Evolutionary conservation across 331 rosid species (phyloP).

Genomic region (Arachis monticola): DNA sequence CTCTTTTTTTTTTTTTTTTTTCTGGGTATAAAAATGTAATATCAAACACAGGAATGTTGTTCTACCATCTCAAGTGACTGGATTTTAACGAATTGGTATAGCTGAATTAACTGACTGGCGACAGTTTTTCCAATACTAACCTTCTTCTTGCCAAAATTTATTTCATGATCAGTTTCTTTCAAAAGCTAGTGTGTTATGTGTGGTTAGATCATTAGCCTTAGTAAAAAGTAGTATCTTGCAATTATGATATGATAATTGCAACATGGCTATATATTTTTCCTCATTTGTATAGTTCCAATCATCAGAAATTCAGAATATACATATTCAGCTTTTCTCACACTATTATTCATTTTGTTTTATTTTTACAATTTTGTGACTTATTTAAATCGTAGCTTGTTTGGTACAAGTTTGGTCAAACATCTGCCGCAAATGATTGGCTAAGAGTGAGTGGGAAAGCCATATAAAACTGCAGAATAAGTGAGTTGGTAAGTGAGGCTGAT

Average conservation of each 20-base stretch:
- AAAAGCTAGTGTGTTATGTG: not conserved
- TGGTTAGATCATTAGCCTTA: no score
- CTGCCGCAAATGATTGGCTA: constrained; percentile 15
- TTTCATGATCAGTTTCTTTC: not conserved
- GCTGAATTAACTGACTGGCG: not conserved
- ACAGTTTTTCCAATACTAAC: no score
- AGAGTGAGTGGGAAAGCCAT: not conserved
- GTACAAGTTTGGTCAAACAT: not conserved
- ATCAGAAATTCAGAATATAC: no score
- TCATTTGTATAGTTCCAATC: no score
- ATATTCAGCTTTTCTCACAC: no score
- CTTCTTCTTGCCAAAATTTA: not conserved
- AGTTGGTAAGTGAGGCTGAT: not conserved
- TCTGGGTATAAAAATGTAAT: no score
- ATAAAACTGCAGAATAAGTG: not conserved
- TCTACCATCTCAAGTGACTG: not conserved
- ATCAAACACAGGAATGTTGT: not conserved
- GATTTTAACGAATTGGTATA: not conserved
- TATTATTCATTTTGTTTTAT: no score
- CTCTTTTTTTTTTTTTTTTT: no score
- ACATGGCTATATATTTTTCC: no score
- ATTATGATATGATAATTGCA: no score
- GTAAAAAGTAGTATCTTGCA: not conserved
- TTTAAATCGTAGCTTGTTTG: not conserved
- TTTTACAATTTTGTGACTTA: not conserved